Base-by-base conservation (phyloP, 2,329 filamentous ascomycete genomes). In the Cladophialophora chaetospira region DNA sequence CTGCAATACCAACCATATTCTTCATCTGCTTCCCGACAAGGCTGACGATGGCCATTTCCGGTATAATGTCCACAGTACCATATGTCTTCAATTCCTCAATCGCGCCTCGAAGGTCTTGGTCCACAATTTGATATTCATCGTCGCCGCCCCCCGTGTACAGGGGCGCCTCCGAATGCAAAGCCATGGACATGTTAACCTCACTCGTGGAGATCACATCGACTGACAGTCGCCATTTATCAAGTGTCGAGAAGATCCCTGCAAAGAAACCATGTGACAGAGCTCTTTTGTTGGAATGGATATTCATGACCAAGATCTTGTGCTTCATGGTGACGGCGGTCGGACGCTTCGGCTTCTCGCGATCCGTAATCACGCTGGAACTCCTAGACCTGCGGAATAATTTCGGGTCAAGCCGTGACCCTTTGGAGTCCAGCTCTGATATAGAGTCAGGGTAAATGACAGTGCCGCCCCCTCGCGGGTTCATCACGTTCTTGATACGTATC, bases 141-240 rank as follows among this genome's bases (percentile, higher is more conserved):
- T 72, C 69, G n/a, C 74, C 75, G 33, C 73, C 71, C 3, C 75
- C 75, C 45, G 77, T 77, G 36, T 77, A 71, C 35, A 86, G 71
- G 5, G 80, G 81, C 43, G 78, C 77, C 65, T 91, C 88, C 0
- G 88, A 88, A 73, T 97, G 93, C 61, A 99, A 86, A 6, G 95
- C 94, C 86, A 99, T 92, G 51, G 92, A 97, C 21, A 99, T 92
- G 71, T 99, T 94, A 10, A 97, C 94, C 77, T 99, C 94, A 60
- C 87, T 92, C 2, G 91, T 96, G 44, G 93, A 96, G 71, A 99
- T 97, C 63, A 99, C 83, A 72, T 99, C 94, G 45, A 99, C 94
- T 0, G 90, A 95, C 57, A 99, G 83, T 65, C 88, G 84, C 78
- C 91, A 87, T 67, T 85, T 85, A 74, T 97, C 89, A 40, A 99